Conservation (phyloP, 768 basidiomycete species). For the Psilocybe cubensis region DNA sequence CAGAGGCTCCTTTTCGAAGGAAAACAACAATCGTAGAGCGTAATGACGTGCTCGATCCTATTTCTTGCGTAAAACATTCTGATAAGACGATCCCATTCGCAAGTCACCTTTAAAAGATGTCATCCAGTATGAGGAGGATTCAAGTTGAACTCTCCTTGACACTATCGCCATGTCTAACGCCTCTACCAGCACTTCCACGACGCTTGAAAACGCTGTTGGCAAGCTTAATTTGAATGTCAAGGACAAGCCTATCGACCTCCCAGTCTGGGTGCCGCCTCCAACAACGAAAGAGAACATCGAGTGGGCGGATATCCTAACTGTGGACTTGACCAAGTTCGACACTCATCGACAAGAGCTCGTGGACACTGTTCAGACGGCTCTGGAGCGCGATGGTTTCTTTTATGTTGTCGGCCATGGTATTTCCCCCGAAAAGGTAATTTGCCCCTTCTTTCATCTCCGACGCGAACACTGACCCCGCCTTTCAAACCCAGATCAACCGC, state of each 20-base stretch:
- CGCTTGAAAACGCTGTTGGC: background rate
- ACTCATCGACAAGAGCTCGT: constrained; percentile 28
- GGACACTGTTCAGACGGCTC: constrained; percentile 30
- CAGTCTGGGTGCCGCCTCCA: constrained; percentile 26
- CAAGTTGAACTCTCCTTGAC: background rate
- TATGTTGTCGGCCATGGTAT: constrained; percentile 38
- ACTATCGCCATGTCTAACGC: background rate
- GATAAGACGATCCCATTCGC: background rate
- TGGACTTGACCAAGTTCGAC: constrained; percentile 36
- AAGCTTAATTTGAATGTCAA: background rate
- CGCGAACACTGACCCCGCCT: background rate
- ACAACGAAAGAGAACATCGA: constrained; percentile 28
- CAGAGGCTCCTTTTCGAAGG: background rate
- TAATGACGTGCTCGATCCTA: constrained; percentile 8
- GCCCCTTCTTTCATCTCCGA: background rate
- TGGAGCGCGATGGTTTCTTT: constrained; percentile 38
- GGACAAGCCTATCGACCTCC: constrained; percentile 10
- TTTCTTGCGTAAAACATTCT: constrained; percentile 2
- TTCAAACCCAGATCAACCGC: constrained; percentile 24
- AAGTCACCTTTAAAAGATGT: background rate
- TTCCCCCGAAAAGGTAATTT: constrained; percentile 23
- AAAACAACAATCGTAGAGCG: background rate
- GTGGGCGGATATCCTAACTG: constrained; percentile 39
- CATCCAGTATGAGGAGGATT: background rate
- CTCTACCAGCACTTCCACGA: background rate